phyloP scores from a whole-genome alignment of 1,284 basidiomycete species.

The Agroathelia rolfsii region DNA sequence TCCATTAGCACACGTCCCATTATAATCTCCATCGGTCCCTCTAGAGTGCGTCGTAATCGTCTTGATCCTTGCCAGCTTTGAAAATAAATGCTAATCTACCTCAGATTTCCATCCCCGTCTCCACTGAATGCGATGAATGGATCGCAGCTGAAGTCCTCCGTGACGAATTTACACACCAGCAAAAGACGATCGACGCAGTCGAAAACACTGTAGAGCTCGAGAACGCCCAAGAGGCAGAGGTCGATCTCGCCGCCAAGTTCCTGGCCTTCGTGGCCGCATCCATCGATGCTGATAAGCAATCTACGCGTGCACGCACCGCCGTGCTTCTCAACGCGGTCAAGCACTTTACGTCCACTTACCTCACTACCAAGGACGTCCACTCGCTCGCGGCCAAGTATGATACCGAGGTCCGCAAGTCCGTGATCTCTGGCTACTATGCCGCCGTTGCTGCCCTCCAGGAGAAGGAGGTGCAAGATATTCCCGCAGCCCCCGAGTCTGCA shows the following conservation, averaged over 20 bases:
- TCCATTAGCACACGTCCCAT: conserved; percentile 53
- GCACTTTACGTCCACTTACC: conserved; percentile 73
- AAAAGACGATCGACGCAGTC: conserved; percentile 44
- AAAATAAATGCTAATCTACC: conserved; percentile 10
- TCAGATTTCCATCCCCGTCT: conserved; percentile 78
- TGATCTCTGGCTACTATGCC: conserved; percentile 76
- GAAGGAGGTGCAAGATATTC: conserved; percentile 47
- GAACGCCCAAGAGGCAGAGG: conserved; percentile 48
- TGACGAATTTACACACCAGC: conserved; percentile 73
- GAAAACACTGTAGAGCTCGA: conserved; percentile 43
- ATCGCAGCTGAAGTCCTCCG: conserved; percentile 80
- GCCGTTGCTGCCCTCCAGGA: conserved; percentile 69
- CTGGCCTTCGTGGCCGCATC: conserved; percentile 63
- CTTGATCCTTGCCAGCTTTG: conserved; percentile 7
- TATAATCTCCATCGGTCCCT: conserved; percentile 46
- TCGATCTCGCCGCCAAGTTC: conserved; percentile 76
- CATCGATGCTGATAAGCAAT: conserved; percentile 43
- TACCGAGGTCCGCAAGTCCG: conserved; percentile 62
- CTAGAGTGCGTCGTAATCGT: conserved; percentile 47
- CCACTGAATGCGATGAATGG: conserved; percentile 72
- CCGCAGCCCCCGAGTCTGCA: conserved; percentile 59
- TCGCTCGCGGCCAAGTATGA: conserved; percentile 71
- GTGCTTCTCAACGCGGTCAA: conserved; percentile 67
- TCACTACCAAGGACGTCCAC: conserved; percentile 71
- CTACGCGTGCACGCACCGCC: conserved; percentile 47